Evolutionary conservation across 2,329 filamentous ascomycete species (phyloP).

Genomic region (Chaetomiaceae sp.): DNA sequence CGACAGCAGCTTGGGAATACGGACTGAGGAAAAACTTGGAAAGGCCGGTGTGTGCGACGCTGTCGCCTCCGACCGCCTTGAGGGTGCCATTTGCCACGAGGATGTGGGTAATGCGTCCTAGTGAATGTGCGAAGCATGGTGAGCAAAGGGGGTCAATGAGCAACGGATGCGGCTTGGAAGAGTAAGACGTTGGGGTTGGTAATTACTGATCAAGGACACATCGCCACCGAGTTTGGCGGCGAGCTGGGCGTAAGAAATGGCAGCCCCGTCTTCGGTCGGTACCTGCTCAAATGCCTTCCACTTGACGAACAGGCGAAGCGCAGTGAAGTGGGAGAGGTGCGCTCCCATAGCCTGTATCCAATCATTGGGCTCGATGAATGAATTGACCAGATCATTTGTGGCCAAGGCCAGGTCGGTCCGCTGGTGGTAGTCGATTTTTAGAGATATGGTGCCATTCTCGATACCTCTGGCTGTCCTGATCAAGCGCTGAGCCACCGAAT

Average conservation of each 20-base stretch:
- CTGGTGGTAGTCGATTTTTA: too few relatives aligned
- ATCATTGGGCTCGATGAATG: too few relatives aligned
- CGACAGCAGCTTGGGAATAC: too few relatives aligned
- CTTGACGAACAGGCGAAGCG: constrained; percentile 30
- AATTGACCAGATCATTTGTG: too few relatives aligned
- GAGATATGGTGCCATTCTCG: too few relatives aligned
- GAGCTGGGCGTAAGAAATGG: constrained; percentile 30
- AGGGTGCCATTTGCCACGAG: constrained; percentile 24
- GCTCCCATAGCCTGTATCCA: too few relatives aligned
- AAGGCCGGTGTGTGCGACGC: constrained; percentile 25
- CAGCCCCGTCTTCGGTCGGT: constrained; percentile 22
- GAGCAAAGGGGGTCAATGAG: neutral
- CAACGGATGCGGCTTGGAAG: too few relatives aligned
- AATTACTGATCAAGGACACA: constrained; percentile 26
- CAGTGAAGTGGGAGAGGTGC: constrained; percentile 22
- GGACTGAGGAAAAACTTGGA: constrained; percentile 20
- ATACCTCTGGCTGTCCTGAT: too few relatives aligned
- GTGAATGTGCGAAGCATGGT: neutral
- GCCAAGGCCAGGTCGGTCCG: too few relatives aligned
- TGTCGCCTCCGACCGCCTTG: constrained; percentile 20
- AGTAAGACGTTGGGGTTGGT: neutral
- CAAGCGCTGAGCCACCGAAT: too few relatives aligned
- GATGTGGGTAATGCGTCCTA: constrained; percentile 24
- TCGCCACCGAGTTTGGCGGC: constrained; percentile 30
- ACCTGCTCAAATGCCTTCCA: constrained; percentile 34